Evolutionary conservation across 352 stramenopile genomes (phyloP).

Genomic region (Phytophthora nicotianae): DNA sequence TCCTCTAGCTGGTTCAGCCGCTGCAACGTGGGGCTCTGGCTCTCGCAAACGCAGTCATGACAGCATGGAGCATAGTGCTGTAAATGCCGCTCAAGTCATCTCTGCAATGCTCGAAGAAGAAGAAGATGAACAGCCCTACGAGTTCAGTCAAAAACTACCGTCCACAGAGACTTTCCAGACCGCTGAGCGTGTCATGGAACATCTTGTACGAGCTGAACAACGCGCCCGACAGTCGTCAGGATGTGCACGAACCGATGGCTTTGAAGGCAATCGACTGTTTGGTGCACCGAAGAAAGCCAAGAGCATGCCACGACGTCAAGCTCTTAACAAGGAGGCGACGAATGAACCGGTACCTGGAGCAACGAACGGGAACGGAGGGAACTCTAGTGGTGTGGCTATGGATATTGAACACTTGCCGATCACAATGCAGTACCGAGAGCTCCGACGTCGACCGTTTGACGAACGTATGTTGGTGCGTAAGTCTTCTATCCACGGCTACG

Average conservation of each 20-base stretch:
- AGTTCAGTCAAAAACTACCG: constrained; percentile 87
- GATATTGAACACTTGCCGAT: constrained; percentile 84
- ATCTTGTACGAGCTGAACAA: constrained; percentile 79
- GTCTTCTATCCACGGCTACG: constrained; percentile 96
- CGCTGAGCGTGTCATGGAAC: constrained; percentile 82
- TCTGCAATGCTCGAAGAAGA: constrained; percentile 23
- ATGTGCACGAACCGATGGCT: constrained; percentile 87
- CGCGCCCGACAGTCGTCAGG: constrained; percentile 85
- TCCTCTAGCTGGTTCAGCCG: constrained; percentile 32
- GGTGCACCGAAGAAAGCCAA: constrained; percentile 41
- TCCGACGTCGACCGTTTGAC: constrained; percentile 91
- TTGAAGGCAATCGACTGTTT: constrained; percentile 64
- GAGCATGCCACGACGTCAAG: constrained; percentile 37
- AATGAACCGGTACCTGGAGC: constrained; percentile 34
- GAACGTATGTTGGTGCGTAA: constrained; percentile 92
- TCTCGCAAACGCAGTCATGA: constrained; percentile 37
- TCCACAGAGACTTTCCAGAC: constrained; percentile 73
- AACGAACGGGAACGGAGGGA: constrained; percentile 15
- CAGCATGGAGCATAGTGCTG: constrained; percentile 29
- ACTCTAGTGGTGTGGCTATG: constrained; percentile 56
- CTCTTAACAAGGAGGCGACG: constrained; percentile 42
- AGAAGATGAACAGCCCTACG: constrained; percentile 65
- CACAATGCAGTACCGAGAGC: constrained; percentile 91
- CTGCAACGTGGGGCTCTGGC: constrained; percentile 24
- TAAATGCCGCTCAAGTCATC: constrained; percentile 13